These are phyloP conservation scores for Leucaena leucocephala DNA, from an alignment of 306 rosid species.

Conservation along the genomic window DNA sequence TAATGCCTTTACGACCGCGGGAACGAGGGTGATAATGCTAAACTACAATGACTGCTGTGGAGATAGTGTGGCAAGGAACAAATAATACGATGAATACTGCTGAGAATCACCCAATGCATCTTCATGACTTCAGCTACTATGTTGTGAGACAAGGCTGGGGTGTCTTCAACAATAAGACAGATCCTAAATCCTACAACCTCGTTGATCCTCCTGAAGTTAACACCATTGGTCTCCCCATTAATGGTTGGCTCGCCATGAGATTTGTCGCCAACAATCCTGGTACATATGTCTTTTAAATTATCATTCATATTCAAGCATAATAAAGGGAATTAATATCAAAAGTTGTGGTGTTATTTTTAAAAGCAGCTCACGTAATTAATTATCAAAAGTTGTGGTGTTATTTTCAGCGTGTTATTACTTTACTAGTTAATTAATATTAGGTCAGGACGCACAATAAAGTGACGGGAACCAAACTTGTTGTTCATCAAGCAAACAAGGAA, in stretches of 20 bases:
- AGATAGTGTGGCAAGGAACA: slow-evolving; percentile 54
- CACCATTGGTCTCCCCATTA: slow-evolving; percentile 46
- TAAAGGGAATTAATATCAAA: no score
- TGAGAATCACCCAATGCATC: slow-evolving; percentile 58
- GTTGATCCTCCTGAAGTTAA: slow-evolving; percentile 50
- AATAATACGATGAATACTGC: slow-evolving; percentile 9
- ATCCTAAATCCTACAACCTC: slow-evolving; percentile 37
- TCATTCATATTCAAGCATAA: no score
- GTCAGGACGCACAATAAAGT: background rate
- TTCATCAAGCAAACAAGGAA: background rate
- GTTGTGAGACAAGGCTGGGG: slow-evolving; percentile 43
- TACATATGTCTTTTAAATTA: background rate
- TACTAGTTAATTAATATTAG: background rate
- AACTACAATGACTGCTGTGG: slow-evolving; percentile 40
- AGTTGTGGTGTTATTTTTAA: no score
- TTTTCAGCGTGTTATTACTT: background rate
- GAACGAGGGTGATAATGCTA: slow-evolving; percentile 37
- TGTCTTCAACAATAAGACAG: slow-evolving; percentile 30
- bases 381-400: background rate
- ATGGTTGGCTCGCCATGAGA: slow-evolving; percentile 50
- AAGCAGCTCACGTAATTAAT: background rate
- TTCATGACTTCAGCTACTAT: slow-evolving; percentile 52
- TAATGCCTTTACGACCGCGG: slow-evolving; percentile 25
- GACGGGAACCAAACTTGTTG: background rate
- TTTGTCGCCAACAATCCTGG: slow-evolving; percentile 50